Base-by-base conservation (phyloP, 306 rosid genomes). In the Glycine soja region DNA sequence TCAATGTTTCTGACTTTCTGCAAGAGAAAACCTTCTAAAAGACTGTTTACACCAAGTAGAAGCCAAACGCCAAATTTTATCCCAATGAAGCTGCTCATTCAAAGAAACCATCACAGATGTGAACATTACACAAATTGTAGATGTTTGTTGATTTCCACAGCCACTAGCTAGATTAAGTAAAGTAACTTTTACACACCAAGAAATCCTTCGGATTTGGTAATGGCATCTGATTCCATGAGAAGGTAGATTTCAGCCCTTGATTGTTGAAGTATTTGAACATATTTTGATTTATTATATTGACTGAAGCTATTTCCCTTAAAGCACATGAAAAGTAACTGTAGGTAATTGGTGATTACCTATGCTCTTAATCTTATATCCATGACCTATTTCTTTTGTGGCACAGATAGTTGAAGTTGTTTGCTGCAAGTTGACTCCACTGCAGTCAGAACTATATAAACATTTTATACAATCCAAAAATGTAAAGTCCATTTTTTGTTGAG, bases 351-450 rank as follows among this genome's bases (percentile, higher is more conserved):
- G 65, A 53, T 67, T 79, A 61, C 12, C 13, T 74, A 75, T 70
- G 65, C 72, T 77, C 47, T 80, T 80, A 73, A 10, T 58, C 69
- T 72, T 38, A 46, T 79, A 67, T 78, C 51, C 77, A 19, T 58
- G 63, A 70, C 74, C 77, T 72, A 76, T 83, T 70, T 65, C 76
- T 88, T 72, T 70, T 67, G 18, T 46, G 69, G 77, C 71, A 73
- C 97, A 95, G 99, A 93, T 95, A 53, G 82, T 95, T 82, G 97
- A 95, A 93, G 99, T 95, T 79, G 91, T 95, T 85, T 95, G 99
- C 85, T 93, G 99, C 97, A 95, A 89, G 91, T 90, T 95, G 90
- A 89, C 95, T 84, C 94, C 94, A 66, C 91, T 95, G 64, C 99
- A 95, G 87, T 84, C 90, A 59, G 97, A 91, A 81, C 86, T 95